These are phyloP conservation scores for Clonostachys rhizophaga DNA, from an alignment of 2,329 filamentous ascomycete species.

Conservation along the genomic window DNA sequence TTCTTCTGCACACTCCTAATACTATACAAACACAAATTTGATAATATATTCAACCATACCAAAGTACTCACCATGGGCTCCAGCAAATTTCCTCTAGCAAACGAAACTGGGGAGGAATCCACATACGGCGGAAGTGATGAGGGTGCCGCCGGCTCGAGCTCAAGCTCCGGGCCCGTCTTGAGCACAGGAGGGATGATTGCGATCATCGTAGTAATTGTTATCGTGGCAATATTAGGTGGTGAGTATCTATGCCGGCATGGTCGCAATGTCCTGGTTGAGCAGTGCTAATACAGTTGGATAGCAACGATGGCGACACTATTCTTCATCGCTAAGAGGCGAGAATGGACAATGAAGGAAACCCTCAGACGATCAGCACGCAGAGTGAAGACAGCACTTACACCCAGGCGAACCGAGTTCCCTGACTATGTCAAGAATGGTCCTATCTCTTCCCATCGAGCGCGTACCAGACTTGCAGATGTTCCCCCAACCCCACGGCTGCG, in stretches of 20 bases:
- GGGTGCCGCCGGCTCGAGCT: slow-evolving; percentile 62
- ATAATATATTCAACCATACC: too few relatives aligned
- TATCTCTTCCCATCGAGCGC: slow-evolving; percentile 21
- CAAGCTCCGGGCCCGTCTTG: slow-evolving; percentile 29
- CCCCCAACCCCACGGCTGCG: slow-evolving; percentile 53
- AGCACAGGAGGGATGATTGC: slow-evolving; percentile 68
- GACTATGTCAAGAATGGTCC: slow-evolving; percentile 45
- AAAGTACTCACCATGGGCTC: too few relatives aligned
- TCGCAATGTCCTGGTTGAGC: not conserved
- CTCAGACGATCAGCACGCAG: slow-evolving; percentile 64
- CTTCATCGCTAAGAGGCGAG: slow-evolving; percentile 77
- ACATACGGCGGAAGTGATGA: slow-evolving; percentile 10
- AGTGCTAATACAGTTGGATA: slow-evolving; percentile 20
- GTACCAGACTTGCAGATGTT: slow-evolving; percentile 42
- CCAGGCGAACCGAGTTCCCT: slow-evolving; percentile 56
- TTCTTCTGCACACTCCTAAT: too few relatives aligned
- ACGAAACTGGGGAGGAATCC: too few relatives aligned
- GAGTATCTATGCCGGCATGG: slow-evolving; percentile 19
- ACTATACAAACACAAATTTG: too few relatives aligned
- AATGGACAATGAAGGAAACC: slow-evolving; percentile 74
- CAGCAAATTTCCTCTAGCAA: too few relatives aligned
- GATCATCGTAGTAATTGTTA: slow-evolving; percentile 67
- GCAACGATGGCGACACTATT: slow-evolving; percentile 65
- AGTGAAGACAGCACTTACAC: slow-evolving; percentile 59
- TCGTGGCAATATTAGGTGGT: slow-evolving; percentile 68